Percentiles rank a stretch among this genome's conserved stretches.
phyloP scores from a whole-genome alignment of 2,329 filamentous ascomycete genomes.

The Chaetomiaceae sp. region DNA sequence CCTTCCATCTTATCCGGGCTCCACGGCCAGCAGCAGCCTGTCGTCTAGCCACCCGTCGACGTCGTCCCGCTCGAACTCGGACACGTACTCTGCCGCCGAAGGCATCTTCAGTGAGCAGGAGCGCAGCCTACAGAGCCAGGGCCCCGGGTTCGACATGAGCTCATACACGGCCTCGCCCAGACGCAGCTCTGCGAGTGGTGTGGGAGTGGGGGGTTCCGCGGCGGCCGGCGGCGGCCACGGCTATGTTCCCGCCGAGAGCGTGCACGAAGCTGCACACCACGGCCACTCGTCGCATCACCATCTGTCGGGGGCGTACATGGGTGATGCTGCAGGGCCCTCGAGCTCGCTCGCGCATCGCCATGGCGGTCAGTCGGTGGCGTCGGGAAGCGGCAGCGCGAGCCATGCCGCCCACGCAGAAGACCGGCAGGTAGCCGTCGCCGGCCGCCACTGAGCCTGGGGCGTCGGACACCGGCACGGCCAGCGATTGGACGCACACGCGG shows the following conservation, averaged over 20 bases:
- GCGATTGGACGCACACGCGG: too few species aligned
- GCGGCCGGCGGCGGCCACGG: conserved; percentile 13
- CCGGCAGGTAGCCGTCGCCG: conserved; percentile 16
- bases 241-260: conserved; percentile 1
- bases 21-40: conserved; percentile 2
- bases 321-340: neutral
- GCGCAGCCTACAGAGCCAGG: conserved; percentile 24
- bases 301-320: neutral
- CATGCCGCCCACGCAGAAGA: conserved; percentile 12
- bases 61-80: conserved; percentile 17
- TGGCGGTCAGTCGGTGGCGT: neutral
- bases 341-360: conserved; percentile 5
- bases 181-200: conserved; percentile 17
- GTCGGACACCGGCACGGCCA: too few species aligned
- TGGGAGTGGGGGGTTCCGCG: conserved; percentile 4
- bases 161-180: conserved; percentile 25
- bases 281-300: neutral
- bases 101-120: conserved; percentile 26
- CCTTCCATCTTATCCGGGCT: conserved; percentile 11
- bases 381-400: neutral
- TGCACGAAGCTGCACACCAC: neutral
- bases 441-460: conserved; percentile 17
- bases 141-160: conserved; percentile 23
- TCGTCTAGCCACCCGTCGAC: conserved; percentile 7
- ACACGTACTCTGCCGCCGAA: conserved; percentile 16